phyloP scores from a whole-genome alignment of 345 rosid genomes.

The Mercurialis annua region DNA sequence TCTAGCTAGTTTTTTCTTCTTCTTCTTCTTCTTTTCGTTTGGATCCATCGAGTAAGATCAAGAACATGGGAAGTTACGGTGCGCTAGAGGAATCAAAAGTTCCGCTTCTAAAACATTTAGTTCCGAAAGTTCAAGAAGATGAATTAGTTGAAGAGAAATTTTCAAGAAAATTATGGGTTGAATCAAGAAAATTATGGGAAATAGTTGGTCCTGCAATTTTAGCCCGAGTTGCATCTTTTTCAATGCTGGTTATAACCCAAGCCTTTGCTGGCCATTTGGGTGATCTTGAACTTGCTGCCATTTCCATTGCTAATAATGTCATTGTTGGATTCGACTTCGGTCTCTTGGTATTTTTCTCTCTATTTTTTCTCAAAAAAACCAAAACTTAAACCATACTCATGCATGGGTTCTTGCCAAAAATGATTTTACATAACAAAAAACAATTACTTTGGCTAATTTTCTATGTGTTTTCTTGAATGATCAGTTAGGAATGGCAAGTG shows the following conservation, averaged over 20 bases:
- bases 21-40: not conserved
- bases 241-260: slow-evolving; percentile 89
- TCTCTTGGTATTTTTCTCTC: slow-evolving; percentile 51
- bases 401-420: too few relatives aligned
- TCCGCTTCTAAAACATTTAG: slow-evolving; percentile 8
- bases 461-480: too few relatives aligned
- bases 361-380: not conserved
- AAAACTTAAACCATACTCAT: not conserved
- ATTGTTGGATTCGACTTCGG: slow-evolving; percentile 75
- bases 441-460: too few relatives aligned
- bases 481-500: slow-evolving; percentile 32
- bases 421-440: too few relatives aligned
- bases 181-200: slow-evolving; percentile 83
- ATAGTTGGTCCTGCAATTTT: slow-evolving; percentile 86
- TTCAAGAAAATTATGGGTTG: slow-evolving; percentile 43
- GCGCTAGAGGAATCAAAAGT: slow-evolving; percentile 7
- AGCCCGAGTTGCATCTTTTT: slow-evolving; percentile 63
- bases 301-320: slow-evolving; percentile 72
- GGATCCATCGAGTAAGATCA: not conserved
- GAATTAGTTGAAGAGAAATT: not conserved
- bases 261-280: slow-evolving; percentile 96
- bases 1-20: not conserved
- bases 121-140: not conserved
- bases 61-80: not conserved
- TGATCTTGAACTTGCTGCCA: slow-evolving; percentile 85